Evolutionary conservation across 306 rosid species (phyloP), one percentile per base, ranked within the genome.

Genomic region (Glycine latifolia): DNA sequence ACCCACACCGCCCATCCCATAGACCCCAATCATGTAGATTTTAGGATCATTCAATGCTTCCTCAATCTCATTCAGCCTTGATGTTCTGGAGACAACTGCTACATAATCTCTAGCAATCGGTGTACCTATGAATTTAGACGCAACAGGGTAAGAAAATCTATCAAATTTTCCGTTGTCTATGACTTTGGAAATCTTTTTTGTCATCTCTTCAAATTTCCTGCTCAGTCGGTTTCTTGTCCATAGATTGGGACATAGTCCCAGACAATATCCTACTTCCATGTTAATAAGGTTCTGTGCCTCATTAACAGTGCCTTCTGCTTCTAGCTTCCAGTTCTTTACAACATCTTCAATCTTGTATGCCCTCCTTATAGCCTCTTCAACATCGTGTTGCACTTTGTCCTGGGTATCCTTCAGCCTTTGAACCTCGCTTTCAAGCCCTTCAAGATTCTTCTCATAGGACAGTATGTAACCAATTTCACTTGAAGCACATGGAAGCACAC

Each of bases 201-300:
- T 15, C 3, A 39, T 39, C 4, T 39, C 43, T 39, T 39, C 43
- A 39, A 39, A 39, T 39, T 0, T 4, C 6, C 5, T 62, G 37
- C 81, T 62, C 15, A 60, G n/a, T 9, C 31, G 31, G 49, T 9
- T 46, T 31, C 80, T 61, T 62, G 20, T 8, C 46, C 72, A 62
- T 2, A 10, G 15, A 16, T 63, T 48, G 12, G 46, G 53, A 59
- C 3, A 58, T 10, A 17, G 44, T n/a, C 79, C 20, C 59, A 14
- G 0, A 6, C 56, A 62, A n/a, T 60, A 65, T 10, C 20, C 12
- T 12, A 0, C 70, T 44, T 44, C 81, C 33, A 3, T 10, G 37
- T 77, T 14, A 2, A 8, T 10, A 16, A 61, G 9, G n/a, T 5
- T 8, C 0, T 33, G 13, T 20, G 62, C 49, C 3, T 33, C 14